phyloP scores from a whole-genome alignment of 306 rosid genomes.

The Amphicarpaea edgeworthii region DNA sequence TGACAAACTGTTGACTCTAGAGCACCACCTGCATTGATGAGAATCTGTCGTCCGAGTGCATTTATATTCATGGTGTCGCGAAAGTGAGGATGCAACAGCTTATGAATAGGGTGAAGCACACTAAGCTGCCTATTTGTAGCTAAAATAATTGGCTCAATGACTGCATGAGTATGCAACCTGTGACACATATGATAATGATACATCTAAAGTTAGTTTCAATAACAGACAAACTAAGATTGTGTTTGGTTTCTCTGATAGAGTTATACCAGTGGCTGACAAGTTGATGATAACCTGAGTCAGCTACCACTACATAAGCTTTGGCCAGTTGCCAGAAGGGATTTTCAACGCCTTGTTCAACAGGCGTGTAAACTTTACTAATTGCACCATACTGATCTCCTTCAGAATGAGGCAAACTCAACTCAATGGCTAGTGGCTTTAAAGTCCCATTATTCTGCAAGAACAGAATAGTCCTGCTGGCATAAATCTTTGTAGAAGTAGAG shows the following conservation, averaged over 20 bases:
- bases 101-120: constrained; percentile 81
- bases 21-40: constrained; percentile 75
- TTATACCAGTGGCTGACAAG: constrained; percentile 84
- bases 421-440: constrained; percentile 78
- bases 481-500: constrained; percentile 62
- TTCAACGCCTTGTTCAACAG: constrained; percentile 63
- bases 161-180: constrained; percentile 89
- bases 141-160: constrained; percentile 77
- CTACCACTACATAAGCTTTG: constrained; percentile 74
- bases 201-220: constrained; percentile 9
- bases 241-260: constrained; percentile 17
- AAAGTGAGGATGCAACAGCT: constrained; percentile 79
- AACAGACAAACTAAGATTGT: constrained; percentile 13
- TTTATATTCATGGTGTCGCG: constrained; percentile 87
- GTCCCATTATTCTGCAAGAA: constrained; percentile 65
- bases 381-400: constrained; percentile 68
- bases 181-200: constrained; percentile 18
- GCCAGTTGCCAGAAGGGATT: constrained; percentile 78
- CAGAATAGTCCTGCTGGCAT: constrained; percentile 76
- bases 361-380: constrained; percentile 61
- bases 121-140: constrained; percentile 87
- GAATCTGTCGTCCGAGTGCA: constrained; percentile 71
- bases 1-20: constrained; percentile 72
- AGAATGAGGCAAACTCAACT: constrained; percentile 73
- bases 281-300: constrained; percentile 83